Evolutionary conservation across 495 filamentous ascomycete species (phyloP).

Genomic region (Pyrenula massariospora): DNA sequence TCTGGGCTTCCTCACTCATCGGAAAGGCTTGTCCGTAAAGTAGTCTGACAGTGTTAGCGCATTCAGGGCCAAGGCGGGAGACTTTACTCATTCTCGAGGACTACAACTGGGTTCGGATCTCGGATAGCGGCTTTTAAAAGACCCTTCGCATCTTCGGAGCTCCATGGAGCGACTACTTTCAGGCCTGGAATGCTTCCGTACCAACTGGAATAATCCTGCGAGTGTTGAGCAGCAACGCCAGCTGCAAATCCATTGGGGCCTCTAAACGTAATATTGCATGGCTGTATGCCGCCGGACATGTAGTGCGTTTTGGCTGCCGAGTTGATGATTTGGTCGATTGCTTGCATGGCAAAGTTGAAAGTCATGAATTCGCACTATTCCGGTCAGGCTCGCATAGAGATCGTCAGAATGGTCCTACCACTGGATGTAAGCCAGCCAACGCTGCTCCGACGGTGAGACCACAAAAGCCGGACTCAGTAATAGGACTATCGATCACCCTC

Average conservation of each 20-base stretch:
- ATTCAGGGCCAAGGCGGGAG: not conserved
- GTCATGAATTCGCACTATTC: slow-evolving; percentile 97
- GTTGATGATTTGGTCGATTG: slow-evolving; percentile 99
- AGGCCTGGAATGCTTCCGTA: slow-evolving; percentile 95
- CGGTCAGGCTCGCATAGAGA: slow-evolving; percentile 3
- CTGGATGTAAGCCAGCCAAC: slow-evolving; percentile 82
- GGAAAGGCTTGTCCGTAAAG: slow-evolving; percentile 89
- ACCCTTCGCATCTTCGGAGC: slow-evolving; percentile 95
- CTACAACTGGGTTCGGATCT: slow-evolving; percentile 90
- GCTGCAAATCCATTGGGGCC: slow-evolving; percentile 96
- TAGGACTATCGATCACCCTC: slow-evolving; percentile 94
- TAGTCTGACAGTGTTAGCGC: slow-evolving; percentile 39
- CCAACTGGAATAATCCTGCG: slow-evolving; percentile 96
- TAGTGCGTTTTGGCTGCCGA: slow-evolving; percentile 98
- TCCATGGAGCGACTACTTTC: slow-evolving; percentile 94
- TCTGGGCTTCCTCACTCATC: slow-evolving; percentile 91
- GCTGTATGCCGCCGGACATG: slow-evolving; percentile 99
- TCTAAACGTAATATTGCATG: slow-evolving; percentile 98
- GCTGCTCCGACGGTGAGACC: slow-evolving; percentile 92
- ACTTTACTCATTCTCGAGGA: slow-evolving; percentile 83
- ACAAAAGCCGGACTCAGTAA: slow-evolving; percentile 90
- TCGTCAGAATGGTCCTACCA: slow-evolving; percentile 47
- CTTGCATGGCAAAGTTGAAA: slow-evolving; percentile 99
- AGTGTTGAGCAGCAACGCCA: slow-evolving; percentile 95
- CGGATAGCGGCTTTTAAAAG: slow-evolving; percentile 94